phyloP scores from a whole-genome alignment of 179 eudicot species.

The Gypsophila paniculata region DNA sequence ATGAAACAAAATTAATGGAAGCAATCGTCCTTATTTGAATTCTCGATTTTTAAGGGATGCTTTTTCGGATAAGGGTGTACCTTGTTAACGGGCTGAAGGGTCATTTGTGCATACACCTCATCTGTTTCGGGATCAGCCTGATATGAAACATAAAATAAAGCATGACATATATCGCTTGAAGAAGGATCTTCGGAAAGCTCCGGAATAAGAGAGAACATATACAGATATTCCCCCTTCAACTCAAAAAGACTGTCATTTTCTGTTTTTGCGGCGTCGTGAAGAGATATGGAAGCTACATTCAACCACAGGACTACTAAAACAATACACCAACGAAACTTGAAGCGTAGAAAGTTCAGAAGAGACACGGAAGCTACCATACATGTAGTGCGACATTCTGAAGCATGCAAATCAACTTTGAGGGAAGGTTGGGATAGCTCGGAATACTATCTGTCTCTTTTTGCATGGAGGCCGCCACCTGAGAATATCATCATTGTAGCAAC shows the following conservation, averaged over 20 bases:
- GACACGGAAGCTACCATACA: constrained; percentile 45
- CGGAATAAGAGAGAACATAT: not conserved
- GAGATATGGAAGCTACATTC: not conserved
- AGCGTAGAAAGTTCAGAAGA: constrained; percentile 4
- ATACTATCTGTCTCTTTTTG: constrained; percentile 79
- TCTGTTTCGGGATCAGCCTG: constrained; percentile 98
- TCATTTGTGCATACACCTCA: constrained; percentile 99
- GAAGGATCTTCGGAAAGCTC: not conserved
- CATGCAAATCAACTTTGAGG: constrained; percentile 90
- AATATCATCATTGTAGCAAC: constrained; percentile 13
- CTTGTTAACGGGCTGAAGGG: constrained; percentile 92
- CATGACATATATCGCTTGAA: not conserved
- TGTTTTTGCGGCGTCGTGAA: not conserved
- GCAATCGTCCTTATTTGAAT: not conserved
- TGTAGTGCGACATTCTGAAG: constrained; percentile 87
- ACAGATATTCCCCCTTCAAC: not conserved
- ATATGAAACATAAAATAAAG: constrained; percentile 8
- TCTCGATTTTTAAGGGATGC: not conserved
- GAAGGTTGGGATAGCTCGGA: constrained; percentile 92
- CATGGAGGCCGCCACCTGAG: constrained; percentile 97
- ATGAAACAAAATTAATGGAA: constrained; percentile 9
- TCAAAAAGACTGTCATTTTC: not conserved
- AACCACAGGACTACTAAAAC: constrained; percentile 1
- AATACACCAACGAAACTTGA: not conserved
- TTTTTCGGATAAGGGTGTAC: constrained; percentile 32